Conservation (phyloP, 768 basidiomycete genomes). For the Amyloporia xantha region DNA sequence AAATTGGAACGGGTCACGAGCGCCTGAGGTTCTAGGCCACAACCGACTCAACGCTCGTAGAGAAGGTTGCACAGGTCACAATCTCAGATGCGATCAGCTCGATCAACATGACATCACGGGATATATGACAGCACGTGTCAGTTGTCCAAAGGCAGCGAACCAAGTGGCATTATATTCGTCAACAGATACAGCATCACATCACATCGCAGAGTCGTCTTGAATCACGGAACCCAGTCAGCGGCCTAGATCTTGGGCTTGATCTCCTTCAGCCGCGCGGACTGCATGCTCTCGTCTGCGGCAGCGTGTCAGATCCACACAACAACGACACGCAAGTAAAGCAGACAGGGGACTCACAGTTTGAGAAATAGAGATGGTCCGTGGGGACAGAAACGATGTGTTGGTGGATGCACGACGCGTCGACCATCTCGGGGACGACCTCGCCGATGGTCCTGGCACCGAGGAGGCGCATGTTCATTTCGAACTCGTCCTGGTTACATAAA, state of each 20-base stretch:
- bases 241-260: slow-evolving; percentile 33
- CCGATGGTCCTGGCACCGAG: slow-evolving; percentile 76
- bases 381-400: slow-evolving; percentile 65
- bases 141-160: too few species aligned
- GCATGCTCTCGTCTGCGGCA: slow-evolving; percentile 35
- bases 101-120: too few species aligned
- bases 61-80: too few species aligned
- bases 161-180: too few species aligned
- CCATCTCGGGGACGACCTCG: slow-evolving; percentile 85
- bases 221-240: too few species aligned
- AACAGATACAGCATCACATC: too few species aligned
- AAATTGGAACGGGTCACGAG: too few species aligned
- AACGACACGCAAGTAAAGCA: background rate
- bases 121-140: too few species aligned
- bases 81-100: too few species aligned
- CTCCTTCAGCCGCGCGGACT: slow-evolving; percentile 35
- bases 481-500: slow-evolving; percentile 76
- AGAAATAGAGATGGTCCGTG: slow-evolving; percentile 64
- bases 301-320: background rate
- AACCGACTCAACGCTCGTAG: too few species aligned
- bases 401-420: slow-evolving; percentile 69
- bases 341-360: slow-evolving; percentile 59
- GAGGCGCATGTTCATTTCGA: slow-evolving; percentile 96
- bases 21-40: too few species aligned
- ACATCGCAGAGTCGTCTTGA: too few species aligned